phyloP scores from a whole-genome alignment of 345 rosid species.

The Rubroshorea leprosula region DNA sequence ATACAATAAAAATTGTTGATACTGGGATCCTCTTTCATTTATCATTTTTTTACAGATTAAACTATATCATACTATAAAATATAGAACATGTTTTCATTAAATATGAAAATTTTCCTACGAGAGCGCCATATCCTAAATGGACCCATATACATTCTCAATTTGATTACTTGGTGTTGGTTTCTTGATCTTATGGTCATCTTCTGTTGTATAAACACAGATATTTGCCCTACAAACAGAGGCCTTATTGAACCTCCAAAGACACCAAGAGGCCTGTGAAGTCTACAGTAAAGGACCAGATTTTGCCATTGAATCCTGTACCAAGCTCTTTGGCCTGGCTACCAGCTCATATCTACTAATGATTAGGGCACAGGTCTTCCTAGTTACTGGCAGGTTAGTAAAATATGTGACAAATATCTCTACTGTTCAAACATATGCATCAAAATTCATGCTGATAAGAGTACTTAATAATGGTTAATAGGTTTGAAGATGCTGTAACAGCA shows the following conservation, averaged over 20 bases:
- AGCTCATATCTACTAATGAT: constrained; percentile 39
- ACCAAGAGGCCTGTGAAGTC: constrained; percentile 47
- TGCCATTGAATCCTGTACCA: constrained; percentile 30
- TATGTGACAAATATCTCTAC: not conserved
- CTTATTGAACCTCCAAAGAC: constrained; percentile 45
- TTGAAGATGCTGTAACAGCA: constrained; percentile 66
- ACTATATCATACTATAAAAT: no score
- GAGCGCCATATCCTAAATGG: no score
- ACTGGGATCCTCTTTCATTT: no score
- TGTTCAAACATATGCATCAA: not conserved
- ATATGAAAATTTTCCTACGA: no score
- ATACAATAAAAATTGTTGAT: no score
- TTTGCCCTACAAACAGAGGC: constrained; percentile 62
- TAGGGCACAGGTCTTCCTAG: constrained; percentile 50
- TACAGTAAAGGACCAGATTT: constrained; percentile 41
- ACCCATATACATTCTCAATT: no score
- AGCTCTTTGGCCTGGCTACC: constrained; percentile 40
- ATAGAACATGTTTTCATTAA: no score
- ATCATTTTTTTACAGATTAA: no score
- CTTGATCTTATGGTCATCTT: constrained; percentile 2
- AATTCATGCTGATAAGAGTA: not conserved
- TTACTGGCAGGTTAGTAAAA: constrained; percentile 58
- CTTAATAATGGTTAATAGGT: constrained; percentile 30
- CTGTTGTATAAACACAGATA: constrained; percentile 26
- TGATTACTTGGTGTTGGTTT: not conserved